Evolutionary conservation across 371 early-diverging fungal genomes (phyloP), one percentile per base, ranked within the genome.

Genomic region (Lichtheimia corymbifera): DNA sequence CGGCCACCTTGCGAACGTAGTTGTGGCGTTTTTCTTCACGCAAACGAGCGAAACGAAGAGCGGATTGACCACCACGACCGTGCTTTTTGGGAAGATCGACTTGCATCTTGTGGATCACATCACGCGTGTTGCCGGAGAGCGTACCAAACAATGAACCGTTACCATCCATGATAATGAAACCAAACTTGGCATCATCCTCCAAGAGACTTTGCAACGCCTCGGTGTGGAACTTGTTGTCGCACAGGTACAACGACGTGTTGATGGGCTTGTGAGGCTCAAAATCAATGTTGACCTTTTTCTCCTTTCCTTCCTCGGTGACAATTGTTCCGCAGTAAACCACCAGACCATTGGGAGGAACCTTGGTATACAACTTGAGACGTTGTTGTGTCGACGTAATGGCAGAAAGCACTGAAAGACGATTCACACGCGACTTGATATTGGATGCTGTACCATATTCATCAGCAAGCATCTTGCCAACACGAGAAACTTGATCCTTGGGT

Each of bases 41-140:
- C 50, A 99, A 88, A 88, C 99, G 96, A 9, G 99, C 93, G 83
- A 99, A 99, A 91, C 99, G 97, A 63, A 99, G 90, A 18, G 99
- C 99, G 17, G 99, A 98, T 83, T 99, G 99, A 88, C 99, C 99
- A 85, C 99, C 99, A 79, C 99, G 93, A 57, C 97, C 99, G 89
- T 99, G 99, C 93, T 99, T 99, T 87, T 99, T 99, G 65, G 99
- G 99, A 65, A 99, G 78, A 71, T 99, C 99, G 45, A 99, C 99
- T 24, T 88, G 76, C 58, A 99, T 83, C 72, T 94, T 93, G 83
- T 98, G 97, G 64, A 99, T 82, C 52, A 99, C 89, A 58, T 98
- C 97, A 62, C 99, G 95, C 13, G 92, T 93, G 80, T 97, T 99
- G 50, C 99, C 99, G 56, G 94, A 86, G 18, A 99, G 83, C n/a